phyloP scores from a whole-genome alignment of 139 green algal genomes.

The Gonium pectorale region DNA sequence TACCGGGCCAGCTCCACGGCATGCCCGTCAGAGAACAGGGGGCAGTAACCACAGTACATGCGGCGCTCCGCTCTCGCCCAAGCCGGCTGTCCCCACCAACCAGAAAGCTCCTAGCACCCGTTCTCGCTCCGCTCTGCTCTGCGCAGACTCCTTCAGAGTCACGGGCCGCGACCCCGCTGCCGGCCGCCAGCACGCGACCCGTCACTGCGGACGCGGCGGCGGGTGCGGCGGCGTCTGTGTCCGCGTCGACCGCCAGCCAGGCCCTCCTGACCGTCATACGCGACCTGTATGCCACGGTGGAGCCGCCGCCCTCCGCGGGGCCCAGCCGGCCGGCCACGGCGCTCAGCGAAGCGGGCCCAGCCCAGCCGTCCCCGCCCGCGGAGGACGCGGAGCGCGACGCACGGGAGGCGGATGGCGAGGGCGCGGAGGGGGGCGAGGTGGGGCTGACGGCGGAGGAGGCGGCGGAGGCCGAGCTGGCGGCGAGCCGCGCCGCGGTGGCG shows the following conservation, averaged over 20 bases:
- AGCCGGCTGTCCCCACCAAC: no score
- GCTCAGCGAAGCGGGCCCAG: background rate
- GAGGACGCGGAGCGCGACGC: no score
- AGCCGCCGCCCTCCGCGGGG: background rate
- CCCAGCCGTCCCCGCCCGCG: no score
- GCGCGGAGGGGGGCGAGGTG: background rate
- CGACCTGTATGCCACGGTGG: slow-evolving; percentile 33
- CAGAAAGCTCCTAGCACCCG: no score
- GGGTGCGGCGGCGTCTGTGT: background rate
- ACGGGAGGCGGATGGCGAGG: no score
- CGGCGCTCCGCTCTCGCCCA: no score
- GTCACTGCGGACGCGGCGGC: background rate
- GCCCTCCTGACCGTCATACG: slow-evolving; percentile 34
- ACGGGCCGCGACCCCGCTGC: background rate
- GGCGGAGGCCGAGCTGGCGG: background rate
- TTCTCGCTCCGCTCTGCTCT: no score
- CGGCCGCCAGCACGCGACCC: no score
- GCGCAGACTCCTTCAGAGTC: slow-evolving; percentile 25
- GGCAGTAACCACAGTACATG: no score
- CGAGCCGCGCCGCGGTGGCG: slow-evolving; percentile 24
- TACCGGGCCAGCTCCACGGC: no score
- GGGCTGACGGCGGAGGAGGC: background rate
- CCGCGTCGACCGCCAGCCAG: background rate
- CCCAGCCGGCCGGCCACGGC: slow-evolving; percentile 7
- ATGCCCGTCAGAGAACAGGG: no score